Evolutionary conservation across 805 yeast species (phyloP).

Genomic region (Torulaspora maleeae): DNA sequence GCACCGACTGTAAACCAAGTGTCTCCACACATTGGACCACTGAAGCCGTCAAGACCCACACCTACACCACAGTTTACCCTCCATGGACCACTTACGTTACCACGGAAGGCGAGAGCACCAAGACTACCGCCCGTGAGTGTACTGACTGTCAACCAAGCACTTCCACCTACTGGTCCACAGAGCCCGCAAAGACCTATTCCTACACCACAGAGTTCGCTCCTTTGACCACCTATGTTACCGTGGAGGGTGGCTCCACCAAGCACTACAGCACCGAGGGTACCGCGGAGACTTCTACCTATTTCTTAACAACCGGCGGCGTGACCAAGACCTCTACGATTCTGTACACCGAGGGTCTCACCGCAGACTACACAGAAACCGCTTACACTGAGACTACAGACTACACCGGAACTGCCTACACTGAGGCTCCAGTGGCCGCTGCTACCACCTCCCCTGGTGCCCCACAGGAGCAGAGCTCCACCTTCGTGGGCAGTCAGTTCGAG

Average conservation of each 20-base stretch:
- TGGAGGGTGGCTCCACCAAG: neutral
- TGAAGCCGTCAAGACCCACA: neutral
- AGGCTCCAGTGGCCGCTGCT: neutral
- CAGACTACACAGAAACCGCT: neutral
- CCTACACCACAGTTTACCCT: neutral
- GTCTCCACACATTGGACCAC: neutral
- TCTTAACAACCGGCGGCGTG: neutral
- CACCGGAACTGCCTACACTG: too few relatives aligned
- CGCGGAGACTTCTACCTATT: constrained; percentile 1
- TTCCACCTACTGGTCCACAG: neutral
- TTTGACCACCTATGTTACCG: neutral
- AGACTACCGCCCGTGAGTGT: neutral
- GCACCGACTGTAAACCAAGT: neutral
- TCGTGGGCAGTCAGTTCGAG: neutral
- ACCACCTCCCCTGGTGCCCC: neutral
- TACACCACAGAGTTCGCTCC: neutral
- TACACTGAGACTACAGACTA: neutral
- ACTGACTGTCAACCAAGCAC: neutral
- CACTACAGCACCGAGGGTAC: neutral
- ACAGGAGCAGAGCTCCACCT: neutral
- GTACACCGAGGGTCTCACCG: neutral
- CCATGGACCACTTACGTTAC: neutral
- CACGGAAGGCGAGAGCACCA: neutral
- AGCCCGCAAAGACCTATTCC: neutral
- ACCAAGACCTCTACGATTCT: neutral